These are phyloP conservation scores for Gossypium gossypioides DNA, from an alignment of 441 rosid species.

Conservation along the genomic window DNA sequence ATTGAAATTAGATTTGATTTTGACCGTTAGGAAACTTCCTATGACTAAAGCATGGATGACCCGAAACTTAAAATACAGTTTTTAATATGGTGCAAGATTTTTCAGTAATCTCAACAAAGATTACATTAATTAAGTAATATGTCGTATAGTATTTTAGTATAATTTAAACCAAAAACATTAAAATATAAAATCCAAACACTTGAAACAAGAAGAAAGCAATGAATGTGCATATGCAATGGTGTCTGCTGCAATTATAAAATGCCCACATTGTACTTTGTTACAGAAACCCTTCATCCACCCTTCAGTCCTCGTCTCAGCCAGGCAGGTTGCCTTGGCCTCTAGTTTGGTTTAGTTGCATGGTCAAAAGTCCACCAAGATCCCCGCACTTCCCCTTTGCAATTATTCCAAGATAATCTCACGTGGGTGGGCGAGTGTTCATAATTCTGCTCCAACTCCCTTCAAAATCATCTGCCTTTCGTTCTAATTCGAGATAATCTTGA, in stretches of 20 bases:
- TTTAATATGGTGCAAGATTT: neutral
- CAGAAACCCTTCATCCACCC: neutral
- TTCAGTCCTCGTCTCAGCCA: neutral
- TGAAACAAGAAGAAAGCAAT: slow-evolving; percentile 20
- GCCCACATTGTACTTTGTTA: neutral
- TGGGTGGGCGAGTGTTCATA: slow-evolving; percentile 11
- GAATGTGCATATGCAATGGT: slow-evolving; percentile 18
- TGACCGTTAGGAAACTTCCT: neutral
- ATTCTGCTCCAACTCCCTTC: neutral
- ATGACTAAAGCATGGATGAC: neutral
- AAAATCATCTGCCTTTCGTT: neutral
- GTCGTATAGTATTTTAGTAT: neutral
- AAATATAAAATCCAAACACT: slow-evolving; percentile 18
- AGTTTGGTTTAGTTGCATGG: neutral
- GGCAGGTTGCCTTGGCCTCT: neutral
- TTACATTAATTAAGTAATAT: neutral
- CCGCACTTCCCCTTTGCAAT: neutral
- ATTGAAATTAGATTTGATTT: neutral
- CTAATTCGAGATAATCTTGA: no score
- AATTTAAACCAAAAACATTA: neutral
- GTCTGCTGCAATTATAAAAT: slow-evolving; percentile 20
- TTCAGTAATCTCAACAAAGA: slow-evolving; percentile 2
- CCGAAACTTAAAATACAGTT: neutral
- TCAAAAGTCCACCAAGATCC: slow-evolving; percentile 11
- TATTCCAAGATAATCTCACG: slow-evolving; percentile 23